Evolutionary conservation across 768 basidiomycete genomes (phyloP), one percentile per base, ranked within the genome.

Genomic region (Termitomyces sp.): DNA sequence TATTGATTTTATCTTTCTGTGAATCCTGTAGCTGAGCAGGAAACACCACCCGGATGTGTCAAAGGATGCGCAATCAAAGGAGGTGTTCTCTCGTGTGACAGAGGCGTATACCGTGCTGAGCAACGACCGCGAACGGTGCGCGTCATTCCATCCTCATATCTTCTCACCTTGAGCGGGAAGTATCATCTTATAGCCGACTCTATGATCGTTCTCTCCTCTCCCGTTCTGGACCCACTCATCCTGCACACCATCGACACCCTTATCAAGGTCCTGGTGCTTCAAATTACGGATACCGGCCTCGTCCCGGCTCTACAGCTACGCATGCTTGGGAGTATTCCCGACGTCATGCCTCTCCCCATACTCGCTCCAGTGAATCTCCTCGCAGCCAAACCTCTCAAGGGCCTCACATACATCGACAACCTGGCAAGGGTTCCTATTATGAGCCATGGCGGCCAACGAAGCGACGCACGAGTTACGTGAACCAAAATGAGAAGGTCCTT

Each of bases 11-110:
- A 19, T 21, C 14, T 51, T 32, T 14, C 32, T 24, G 22, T 30
- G 15, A 41, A 51, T 41, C 48, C 26, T 58, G 28, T 54, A 77
- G 75, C 60, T 77, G 56, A 77, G 77, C 66, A 78, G 77, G 62
- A 63, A 64, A 55, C 76, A 79, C 54, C 78, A 80, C 60, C 78
- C 78, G 1, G 78, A 80, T 55, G 68, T 80, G 22, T 73, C 77
- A 4, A 70, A 74, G 12, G 74, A 78, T 45, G 71, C 72, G 3
- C 61, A 64, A 26, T 76, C 77, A 5, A 67, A 64, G 37, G 67
- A 71, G 7, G 56, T 74, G 5, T 80, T 76, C 55, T 60, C 65
- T 12, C 70, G 71, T 26, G 71, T 73, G 7, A 75, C 70, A 45
- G 75, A 77, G 56, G 78, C 77, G 0, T 80, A 80, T 58, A 59